A percentile compares a stretch with the other conserved stretches of the same genome.
Conservation (phyloP, 805 yeast species). For the Yamadazyma sp. region DNA sequence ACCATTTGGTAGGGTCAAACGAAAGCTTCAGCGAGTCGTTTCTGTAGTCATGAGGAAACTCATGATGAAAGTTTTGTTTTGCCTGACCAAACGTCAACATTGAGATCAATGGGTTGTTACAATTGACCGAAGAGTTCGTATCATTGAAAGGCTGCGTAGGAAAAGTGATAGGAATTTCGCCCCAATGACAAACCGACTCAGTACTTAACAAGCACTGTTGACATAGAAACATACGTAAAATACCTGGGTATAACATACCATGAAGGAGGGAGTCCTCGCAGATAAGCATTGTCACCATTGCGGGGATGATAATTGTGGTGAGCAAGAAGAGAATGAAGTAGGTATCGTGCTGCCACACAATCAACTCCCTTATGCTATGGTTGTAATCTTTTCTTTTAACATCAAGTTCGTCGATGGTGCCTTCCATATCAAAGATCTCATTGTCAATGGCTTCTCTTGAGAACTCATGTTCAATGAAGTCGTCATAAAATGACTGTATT, state of each 20-base stretch:
- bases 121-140: conserved; percentile 69
- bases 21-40: conserved; percentile 69
- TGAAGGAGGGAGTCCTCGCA: conserved; percentile 32
- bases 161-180: conserved; percentile 66
- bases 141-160: conserved; percentile 47
- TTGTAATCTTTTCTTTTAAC: conserved; percentile 18
- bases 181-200: conserved; percentile 78
- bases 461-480: conserved; percentile 38
- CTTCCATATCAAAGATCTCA: conserved; percentile 14
- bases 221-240: conserved; percentile 63
- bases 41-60: conserved; percentile 88
- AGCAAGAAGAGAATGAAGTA: conserved; percentile 28
- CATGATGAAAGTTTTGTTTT: conserved; percentile 91
- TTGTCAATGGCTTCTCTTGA: conserved; percentile 19
- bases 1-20: conserved; percentile 87
- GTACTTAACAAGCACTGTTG: conserved; percentile 80
- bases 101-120: conserved; percentile 56
- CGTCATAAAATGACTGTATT: conserved; percentile 28
- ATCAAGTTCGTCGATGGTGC: conserved; percentile 31
- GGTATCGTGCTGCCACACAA: conserved; percentile 36
- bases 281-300: conserved; percentile 20
- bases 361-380: conserved; percentile 20
- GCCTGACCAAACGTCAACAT: conserved; percentile 86
- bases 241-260: conserved; percentile 67
- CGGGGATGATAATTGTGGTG: conserved; percentile 34